Evolutionary conservation across 306 rosid species (phyloP).

Genomic region (Rosa rugosa): DNA sequence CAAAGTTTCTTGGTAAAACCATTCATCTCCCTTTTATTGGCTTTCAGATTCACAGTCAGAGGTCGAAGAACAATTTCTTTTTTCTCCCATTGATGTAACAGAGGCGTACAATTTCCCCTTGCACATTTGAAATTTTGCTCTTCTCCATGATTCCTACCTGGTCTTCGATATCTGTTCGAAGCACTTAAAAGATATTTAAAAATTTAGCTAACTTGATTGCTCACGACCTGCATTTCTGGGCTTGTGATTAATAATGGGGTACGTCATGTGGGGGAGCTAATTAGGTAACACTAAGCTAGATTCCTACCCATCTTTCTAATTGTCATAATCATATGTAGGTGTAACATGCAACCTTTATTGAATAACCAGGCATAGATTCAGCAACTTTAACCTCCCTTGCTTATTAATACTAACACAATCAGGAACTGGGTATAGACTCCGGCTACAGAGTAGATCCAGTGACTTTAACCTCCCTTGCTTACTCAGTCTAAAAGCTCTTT

Average conservation of each 20-base stretch:
- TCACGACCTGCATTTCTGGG: not conserved
- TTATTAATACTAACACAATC: slow-evolving; percentile 18
- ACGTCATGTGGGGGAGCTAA: not conserved
- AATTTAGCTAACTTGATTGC: not conserved
- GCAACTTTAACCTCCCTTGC: slow-evolving; percentile 4
- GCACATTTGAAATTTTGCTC: not conserved
- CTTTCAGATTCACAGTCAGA: not conserved
- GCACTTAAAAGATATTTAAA: not conserved
- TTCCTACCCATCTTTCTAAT: not conserved
- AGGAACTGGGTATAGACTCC: not conserved
- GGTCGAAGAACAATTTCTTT: not conserved
- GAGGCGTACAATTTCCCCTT: not conserved
- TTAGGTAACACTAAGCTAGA: not conserved
- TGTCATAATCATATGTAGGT: not conserved
- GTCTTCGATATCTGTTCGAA: not conserved
- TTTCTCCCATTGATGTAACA: not conserved
- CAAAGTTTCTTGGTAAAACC: not conserved
- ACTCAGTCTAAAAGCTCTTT: slow-evolving; percentile 27
- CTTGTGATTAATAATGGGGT: not conserved
- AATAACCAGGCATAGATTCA: not conserved
- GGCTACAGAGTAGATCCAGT: not conserved
- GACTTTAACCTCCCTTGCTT: slow-evolving; percentile 10
- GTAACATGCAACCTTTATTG: not conserved
- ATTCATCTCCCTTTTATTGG: not conserved
- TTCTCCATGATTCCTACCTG: not conserved